Base-by-base conservation (phyloP, 345 rosid genomes). In the Corchorus capsularis region DNA sequence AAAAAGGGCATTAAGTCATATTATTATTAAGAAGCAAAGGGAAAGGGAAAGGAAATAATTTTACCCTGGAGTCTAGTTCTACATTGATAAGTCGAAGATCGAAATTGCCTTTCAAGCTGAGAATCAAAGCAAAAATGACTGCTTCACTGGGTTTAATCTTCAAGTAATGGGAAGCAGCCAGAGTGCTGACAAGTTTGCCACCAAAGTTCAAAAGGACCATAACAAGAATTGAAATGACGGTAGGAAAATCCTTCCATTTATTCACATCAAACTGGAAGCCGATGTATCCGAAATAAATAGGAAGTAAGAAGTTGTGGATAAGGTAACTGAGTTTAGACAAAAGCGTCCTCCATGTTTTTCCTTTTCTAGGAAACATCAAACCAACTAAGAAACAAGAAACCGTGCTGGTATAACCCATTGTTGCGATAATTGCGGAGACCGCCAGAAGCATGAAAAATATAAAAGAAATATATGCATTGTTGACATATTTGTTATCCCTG, bases 261-360 rank as follows among this genome's bases (percentile, higher is more conserved):
- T 6, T 37, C 2, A 80, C 76, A 62, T 87, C 81, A 65, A 92
- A 83, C 69, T 92, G 93, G 57, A 91, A 89, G 32, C 96, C 98
- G 7, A 85, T 78, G 73, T 84, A 91, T 62, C 98, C 94, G 9
- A 90, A 94, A 76, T 88, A 94, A 32, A 92, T 81, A 11, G 98
- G 98, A 19, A 94, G 91, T 4, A 94, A 45, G 78, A 92, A 89
- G 79, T 86, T 91, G 79, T 91, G 79, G 57, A 89, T 85, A 19
- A 91, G 85, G 63, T 87, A 92, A 62, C 83, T 80, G 73, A 94
- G 85, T 73, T 87, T 87, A 27, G 69, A 78, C 59, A 90, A 50
- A 82, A 94, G 69, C 5, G 98, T 92, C 74, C 97, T 72, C 8
- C 88, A 84, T 8, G 94, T 85, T 76, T 92, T 92, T 10, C 98